Evolutionary conservation across 768 basidiomycete species (phyloP).

Genomic region (Tulasnella sp.): DNA sequence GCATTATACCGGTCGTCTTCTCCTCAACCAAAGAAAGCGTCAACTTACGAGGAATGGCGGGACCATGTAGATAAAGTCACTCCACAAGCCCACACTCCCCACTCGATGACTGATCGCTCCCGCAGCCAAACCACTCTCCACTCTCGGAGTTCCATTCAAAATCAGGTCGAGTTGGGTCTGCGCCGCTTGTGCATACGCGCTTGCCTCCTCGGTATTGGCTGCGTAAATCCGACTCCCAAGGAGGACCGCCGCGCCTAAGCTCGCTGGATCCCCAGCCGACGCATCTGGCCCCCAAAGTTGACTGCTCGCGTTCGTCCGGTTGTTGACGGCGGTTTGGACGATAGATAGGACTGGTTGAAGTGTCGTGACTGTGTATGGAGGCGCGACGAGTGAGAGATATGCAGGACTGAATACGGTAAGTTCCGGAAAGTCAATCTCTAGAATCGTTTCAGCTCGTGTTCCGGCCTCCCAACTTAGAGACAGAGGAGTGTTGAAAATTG

Average conservation of each 20-base stretch:
- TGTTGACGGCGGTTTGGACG: conserved; percentile 13
- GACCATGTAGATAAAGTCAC: conserved; percentile 20
- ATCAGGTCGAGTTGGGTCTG: conserved; percentile 22
- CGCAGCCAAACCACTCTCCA: conserved; percentile 2
- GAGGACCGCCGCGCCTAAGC: conserved; percentile 17
- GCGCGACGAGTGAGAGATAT: background rate
- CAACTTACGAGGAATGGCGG: conserved; percentile 24
- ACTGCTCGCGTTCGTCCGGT: conserved; percentile 14
- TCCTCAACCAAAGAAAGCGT: too few relatives aligned
- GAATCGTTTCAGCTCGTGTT: conserved; percentile 21
- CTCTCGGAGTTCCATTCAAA: conserved; percentile 18
- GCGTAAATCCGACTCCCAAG: conserved; percentile 16
- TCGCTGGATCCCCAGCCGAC: conserved; percentile 24
- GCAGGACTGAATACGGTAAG: conserved; percentile 22
- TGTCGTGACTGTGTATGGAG: conserved; percentile 1
- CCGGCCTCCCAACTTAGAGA: conserved; percentile 25
- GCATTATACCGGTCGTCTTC: background rate
- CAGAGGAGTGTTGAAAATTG: too few relatives aligned
- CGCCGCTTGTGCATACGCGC: conserved; percentile 18
- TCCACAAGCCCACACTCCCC: conserved; percentile 22
- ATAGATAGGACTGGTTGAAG: conserved; percentile 18
- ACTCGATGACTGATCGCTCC: conserved; percentile 27
- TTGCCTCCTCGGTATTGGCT: conserved; percentile 7
- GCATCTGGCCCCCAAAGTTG: conserved; percentile 17
- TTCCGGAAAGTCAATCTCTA: conserved; percentile 23